Evolutionary conservation across 75 land plant species (phyloP), one percentile per base, ranked within the genome.

Genomic region (Selaginella moellendorffii): DNA sequence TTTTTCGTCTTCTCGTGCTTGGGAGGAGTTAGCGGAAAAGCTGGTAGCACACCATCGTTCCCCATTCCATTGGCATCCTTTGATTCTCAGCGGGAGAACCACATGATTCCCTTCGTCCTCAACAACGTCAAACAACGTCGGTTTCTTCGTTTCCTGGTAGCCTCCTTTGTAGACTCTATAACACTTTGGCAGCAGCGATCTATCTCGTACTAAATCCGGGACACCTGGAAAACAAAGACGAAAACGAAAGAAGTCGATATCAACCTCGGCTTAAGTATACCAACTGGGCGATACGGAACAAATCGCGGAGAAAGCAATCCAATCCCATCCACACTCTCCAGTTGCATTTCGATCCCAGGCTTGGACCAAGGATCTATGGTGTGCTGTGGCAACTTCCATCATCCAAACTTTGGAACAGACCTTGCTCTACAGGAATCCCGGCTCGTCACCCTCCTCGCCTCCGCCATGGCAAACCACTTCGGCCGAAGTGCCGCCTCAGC

Each of bases 21-120:
- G 1, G 23, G 54, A 24, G 31, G 31, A 5, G 14, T 36, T 36
- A 36, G 46, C 14, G 5, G 46, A 5, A 14, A 36, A 36, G 46
- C 46, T 36, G 10, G 14, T 65, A n/a, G 53, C 67, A 65, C 67
- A 65, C 67, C 67, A 65, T 18, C 67, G 67, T 51, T 65, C 67
- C 31, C 67, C 67, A 52, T 65, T 65, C 67, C 67, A 65, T 26
- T 65, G 51, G 25, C 67, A 65, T 14, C 67, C 67, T 51, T 52
- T 65, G 25, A 65, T 22, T 51, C 67, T 65, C 54, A 24, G 26
- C 17, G 67, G 67, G 18, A 65, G 24, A 9, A 65, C 23, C 52
- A 65, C 12, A 52, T 28, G 65, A 19, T 31, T 29, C n/a, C n/a
- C 29, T 19, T 65, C 67, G 23, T 23, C 54, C 28, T 17, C 53